Conservation (phyloP, 139 green algal genomes). For the Medakamo hakoo region DNA sequence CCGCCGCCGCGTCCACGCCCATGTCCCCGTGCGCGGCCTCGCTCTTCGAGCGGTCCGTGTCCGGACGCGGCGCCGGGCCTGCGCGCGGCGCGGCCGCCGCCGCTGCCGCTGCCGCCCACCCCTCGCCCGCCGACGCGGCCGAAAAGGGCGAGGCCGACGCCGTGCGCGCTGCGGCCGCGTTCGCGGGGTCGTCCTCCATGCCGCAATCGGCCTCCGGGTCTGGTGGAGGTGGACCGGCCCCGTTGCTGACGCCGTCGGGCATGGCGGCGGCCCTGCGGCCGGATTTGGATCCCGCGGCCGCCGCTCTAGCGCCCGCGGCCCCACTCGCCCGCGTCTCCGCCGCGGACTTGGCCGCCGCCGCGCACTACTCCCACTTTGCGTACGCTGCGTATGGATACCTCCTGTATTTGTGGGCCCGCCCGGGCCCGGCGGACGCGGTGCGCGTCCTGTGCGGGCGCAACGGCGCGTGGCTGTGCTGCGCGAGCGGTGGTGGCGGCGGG, state of each 20-base stretch:
- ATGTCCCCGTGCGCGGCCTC: background rate
- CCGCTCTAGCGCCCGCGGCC: no score
- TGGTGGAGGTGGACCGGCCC: background rate
- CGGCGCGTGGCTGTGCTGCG: no score
- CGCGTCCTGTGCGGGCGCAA: background rate
- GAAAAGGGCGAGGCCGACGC: background rate
- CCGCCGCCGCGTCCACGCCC: no score
- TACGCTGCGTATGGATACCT: constrained; percentile 38
- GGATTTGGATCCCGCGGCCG: background rate
- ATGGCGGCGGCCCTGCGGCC: background rate
- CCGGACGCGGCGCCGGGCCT: no score
- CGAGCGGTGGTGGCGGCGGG: no score
- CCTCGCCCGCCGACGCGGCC: no score
- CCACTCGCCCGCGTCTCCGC: background rate
- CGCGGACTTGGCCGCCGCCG: constrained; percentile 13
- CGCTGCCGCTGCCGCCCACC: no score
- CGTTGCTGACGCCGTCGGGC: background rate
- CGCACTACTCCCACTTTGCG: constrained; percentile 22
- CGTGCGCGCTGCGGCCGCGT: background rate
- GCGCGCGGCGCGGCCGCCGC: no score
- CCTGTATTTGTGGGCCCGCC: constrained; percentile 22
- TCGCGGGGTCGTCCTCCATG: background rate
- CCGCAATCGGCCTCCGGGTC: no score
- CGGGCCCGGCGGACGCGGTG: no score
- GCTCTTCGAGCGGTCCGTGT: background rate